Percentiles rank a stretch among this genome's conserved stretches.
Evolutionary conservation across 106 monocot genomes (phyloP).

Genomic region (Apostasia shenzhenica): DNA sequence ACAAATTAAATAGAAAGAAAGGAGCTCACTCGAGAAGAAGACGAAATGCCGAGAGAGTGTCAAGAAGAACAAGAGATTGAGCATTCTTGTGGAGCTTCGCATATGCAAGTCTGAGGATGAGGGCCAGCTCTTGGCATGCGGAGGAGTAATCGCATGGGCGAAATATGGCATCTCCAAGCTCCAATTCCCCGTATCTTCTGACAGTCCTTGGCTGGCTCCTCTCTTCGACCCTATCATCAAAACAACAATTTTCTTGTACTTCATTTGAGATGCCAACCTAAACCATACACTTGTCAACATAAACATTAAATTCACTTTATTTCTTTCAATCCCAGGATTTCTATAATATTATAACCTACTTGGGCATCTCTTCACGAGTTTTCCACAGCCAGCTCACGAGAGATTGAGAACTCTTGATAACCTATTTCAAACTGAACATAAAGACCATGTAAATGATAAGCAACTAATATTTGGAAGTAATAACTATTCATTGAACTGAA

Average conservation of each 20-base stretch:
- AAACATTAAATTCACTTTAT: too few relatives aligned
- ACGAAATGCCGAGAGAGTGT: constrained; percentile 73
- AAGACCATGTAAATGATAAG: too few relatives aligned
- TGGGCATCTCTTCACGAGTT: too few relatives aligned
- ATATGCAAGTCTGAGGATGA: constrained; percentile 55
- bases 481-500: too few relatives aligned
- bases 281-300: too few relatives aligned
- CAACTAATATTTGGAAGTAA: too few relatives aligned
- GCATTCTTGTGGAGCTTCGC: constrained; percentile 58
- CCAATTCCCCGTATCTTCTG: constrained; percentile 43
- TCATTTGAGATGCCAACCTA: too few relatives aligned
- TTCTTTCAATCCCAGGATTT: too few relatives aligned
- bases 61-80: constrained; percentile 53
- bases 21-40: constrained; percentile 56
- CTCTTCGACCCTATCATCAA: neutral
- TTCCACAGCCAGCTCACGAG: too few relatives aligned
- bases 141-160: constrained; percentile 55
- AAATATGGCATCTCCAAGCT: constrained; percentile 42
- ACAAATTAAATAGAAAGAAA: neutral
- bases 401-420: too few relatives aligned
- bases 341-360: too few relatives aligned
- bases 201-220: neutral
- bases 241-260: neutral
- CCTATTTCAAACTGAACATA: too few relatives aligned
- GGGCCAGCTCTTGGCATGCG: constrained; percentile 68